Base-by-base conservation (phyloP, 2,329 filamentous ascomycete genomes). In the Fusarium torulosum region DNA sequence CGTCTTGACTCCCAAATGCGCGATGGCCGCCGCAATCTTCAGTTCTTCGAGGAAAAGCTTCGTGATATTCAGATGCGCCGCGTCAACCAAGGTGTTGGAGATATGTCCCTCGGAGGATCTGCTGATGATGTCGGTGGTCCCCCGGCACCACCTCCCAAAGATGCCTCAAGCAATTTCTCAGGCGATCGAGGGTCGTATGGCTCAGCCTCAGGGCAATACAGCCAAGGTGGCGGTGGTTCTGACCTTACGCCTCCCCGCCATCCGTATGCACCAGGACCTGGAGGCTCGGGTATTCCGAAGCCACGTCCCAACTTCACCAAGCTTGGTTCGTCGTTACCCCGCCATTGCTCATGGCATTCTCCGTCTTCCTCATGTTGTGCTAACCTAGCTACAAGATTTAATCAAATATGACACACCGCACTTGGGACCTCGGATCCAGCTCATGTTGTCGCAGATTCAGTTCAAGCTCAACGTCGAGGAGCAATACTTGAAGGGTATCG, bases 391-490 rank as follows among this genome's bases (percentile, higher is more conserved):
- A 42, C 4, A 63, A 97, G 96, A 99, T 81, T 84, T 99, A 67
- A 97, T 99, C 83, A 98, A 98, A 88, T 97, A 96, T 81, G 96
- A 99, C 77, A 97, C 94, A 31, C 92, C 92, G 19, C 93, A 97
- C 78, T 90, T 99, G 66, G 96, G 96, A 33, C 95, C 96, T 63
- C 94, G 96, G 72, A 99, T 99, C 75, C 96, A 99, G 82, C 91
- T 98, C 75, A 99, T 99, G 96, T 84, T 99, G 75, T 97, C 96
- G 46, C 96, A 99, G 79, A 90, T 99, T 67, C 94, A 98, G 80
- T 99, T 99, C 84, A 99, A 99, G 83, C 87, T 99, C 64, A 97
- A 96, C 71, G 96, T 99, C 27, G 96, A 99, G 79, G 97, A 97
- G 78, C 96, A 99, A 81, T 99, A 99, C 80, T 94, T 98, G 70